Base-by-base conservation (phyloP, 177 flowering plant genomes). In the Telopea speciosissima region DNA sequence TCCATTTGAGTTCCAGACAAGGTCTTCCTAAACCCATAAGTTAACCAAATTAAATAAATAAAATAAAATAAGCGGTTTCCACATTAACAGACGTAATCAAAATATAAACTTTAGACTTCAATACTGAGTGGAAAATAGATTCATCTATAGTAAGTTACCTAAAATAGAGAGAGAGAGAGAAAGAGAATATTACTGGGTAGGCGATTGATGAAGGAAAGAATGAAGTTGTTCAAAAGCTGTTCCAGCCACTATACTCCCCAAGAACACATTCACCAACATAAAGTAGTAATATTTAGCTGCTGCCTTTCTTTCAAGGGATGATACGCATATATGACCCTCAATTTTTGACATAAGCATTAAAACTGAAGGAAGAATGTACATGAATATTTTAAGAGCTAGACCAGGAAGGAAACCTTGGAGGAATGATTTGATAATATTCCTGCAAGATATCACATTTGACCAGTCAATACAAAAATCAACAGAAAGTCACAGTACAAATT, bases 321-420 rank as follows among this genome's bases (percentile, higher is more conserved):
- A 95, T 44, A 80, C 17, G 24, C 97, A 81, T 44, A 88, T 76
- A 74, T 89, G 80, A 62, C 99, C 99, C 82, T 95, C 99, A 69
- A 93, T 82, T 78, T 93, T 95, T 24, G 99, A 92, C 99, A 95
- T 87, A 45, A 88, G 68, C 96, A 95, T 85, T 78, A 95, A 72
- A 70, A 95, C 79, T 2, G 87, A 69, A 17, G 99, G 99, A 73
- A 95, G 94, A 80, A 91, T 74, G 72, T 80, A 85, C 71, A 95
- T 68, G 77, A 95, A 95, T 31, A 93, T 80, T 74, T 95, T 91
- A 54, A 95, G 89, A 44, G 94, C 94, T 61, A 95, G 79, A 66
- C 99, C 99, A 42, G 99, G 99, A 80, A 95, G 93, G 75, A 95
- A 95, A 81, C 99, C 99, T 81, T 95, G 99, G 22, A 95, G 85